Percentiles rank a stretch among this genome's conserved stretches.
Evolutionary conservation across 2,329 filamentous ascomycete genomes (phyloP).

Genomic region (Orbilia ellipsospora): DNA sequence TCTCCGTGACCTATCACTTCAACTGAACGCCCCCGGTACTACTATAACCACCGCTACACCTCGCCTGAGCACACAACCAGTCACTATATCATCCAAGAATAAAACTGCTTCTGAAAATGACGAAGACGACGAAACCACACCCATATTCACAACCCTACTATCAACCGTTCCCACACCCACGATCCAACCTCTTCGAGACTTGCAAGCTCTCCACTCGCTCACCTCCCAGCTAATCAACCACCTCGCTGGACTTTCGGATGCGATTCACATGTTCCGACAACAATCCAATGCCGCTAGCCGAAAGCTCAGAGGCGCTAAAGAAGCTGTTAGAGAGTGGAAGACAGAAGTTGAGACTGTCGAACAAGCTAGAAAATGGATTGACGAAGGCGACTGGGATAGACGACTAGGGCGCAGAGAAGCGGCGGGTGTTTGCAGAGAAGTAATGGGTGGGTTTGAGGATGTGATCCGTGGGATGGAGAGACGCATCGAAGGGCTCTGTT

Average conservation of each 20-base stretch:
- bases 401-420: conserved; percentile 81
- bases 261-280: conserved; percentile 92
- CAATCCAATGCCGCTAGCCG: conserved; percentile 83
- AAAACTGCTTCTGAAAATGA: conserved; percentile 4
- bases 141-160: conserved; percentile 61
- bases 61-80: conserved; percentile 42
- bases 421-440: conserved; percentile 83
- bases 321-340: conserved; percentile 85
- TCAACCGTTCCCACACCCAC: conserved; percentile 76
- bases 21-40: conserved; percentile 48
- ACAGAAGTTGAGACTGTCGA: conserved; percentile 84
- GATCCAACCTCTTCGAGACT: conserved; percentile 73
- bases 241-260: conserved; percentile 87
- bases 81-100: conserved; percentile 56
- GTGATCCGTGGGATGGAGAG: conserved; percentile 86
- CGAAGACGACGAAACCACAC: conserved; percentile 41
- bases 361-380: conserved; percentile 83
- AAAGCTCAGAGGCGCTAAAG: conserved; percentile 81
- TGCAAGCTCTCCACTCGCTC: conserved; percentile 75
- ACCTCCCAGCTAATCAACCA: conserved; percentile 80
- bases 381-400: conserved; percentile 83
- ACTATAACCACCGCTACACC: conserved; percentile 43
- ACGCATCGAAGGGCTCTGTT: conserved; percentile 74
- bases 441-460: conserved; percentile 91
- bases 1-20: conserved; percentile 77